Conservation (phyloP, 2,329 filamentous ascomycete genomes). For the Talaromyces rugulosus region DNA sequence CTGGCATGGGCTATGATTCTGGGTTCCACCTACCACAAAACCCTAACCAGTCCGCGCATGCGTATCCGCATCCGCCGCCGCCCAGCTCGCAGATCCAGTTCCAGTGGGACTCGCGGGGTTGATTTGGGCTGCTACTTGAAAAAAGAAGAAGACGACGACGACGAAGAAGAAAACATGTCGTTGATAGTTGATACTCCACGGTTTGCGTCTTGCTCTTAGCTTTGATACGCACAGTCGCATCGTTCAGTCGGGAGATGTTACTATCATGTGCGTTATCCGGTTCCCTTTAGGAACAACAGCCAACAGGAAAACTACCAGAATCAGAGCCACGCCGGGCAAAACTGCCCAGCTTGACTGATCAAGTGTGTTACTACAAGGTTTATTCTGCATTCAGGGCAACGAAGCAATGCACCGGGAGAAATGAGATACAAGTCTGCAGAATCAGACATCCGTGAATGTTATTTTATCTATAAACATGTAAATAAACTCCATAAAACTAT, state of each 20-base stretch:
- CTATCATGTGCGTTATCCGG: no score
- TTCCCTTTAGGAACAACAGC: no score
- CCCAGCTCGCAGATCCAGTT: slow-evolving; percentile 8
- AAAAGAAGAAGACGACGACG: not conserved
- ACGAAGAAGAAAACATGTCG: not conserved
- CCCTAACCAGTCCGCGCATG: slow-evolving; percentile 1
- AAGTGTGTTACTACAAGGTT: not conserved
- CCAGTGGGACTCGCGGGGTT: slow-evolving; percentile 11
- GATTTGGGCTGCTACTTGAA: not conserved
- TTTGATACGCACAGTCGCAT: not conserved
- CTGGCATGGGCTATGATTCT: slow-evolving; percentile 8
- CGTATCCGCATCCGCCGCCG: slow-evolving; percentile 4
- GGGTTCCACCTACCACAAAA: not conserved
- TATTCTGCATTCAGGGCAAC: not conserved
- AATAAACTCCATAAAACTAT: not conserved
- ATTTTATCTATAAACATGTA: slow-evolving; percentile 1
- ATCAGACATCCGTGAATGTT: not conserved
- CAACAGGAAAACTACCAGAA: not conserved
- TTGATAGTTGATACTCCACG: not conserved
- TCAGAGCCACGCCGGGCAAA: not conserved
- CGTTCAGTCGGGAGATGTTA: not conserved
- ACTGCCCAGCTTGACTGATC: not conserved
- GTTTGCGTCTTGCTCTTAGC: not conserved
- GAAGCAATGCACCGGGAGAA: not conserved
- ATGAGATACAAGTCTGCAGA: not conserved